Evolutionary conservation across 805 yeast species (phyloP), one percentile per base, ranked within the genome.

Genomic region (Ogataea populi-albae): DNA sequence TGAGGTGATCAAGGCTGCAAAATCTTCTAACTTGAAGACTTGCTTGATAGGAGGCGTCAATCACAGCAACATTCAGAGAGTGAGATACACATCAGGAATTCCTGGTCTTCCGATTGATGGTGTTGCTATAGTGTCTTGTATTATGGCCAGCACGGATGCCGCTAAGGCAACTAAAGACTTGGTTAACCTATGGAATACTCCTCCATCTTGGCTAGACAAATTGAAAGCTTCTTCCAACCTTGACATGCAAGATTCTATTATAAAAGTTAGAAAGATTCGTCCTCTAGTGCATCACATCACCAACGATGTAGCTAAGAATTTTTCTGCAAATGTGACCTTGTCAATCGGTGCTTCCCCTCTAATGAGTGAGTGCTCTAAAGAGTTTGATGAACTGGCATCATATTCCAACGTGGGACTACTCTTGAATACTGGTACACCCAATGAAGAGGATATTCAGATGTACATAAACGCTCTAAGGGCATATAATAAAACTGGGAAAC

Each of bases 261-360:
- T 17, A 5, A 26, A 29, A 7, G 43, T 40, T 5, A 23, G 28
- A 9, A 18, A 18, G 7, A 23, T 20, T 4, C 62, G 65, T 4
- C 94, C 95, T 0, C 59, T 88, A 46, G 79, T 86, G 6, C 96
- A 89, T 52, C 95, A 88, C 50, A 81, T 89, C 40, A 88, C 96
- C 15, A 88, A 88, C 53, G 73, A 71, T 37, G 96, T 89, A n/a
- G 96, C 85, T 18, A 85, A 85, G 52, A 84, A 86, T 56, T 78
- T 86, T 54, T 81, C 88, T 39, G 96, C 97, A 5, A 88, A 88
- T 52, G 85, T 86, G 5, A 77, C 93, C 0, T 64, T 89, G 37
- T 87, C 96, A 0, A 61, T 82, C 14, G 94, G 95, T 4, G 93
- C 82, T 0, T 80, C 94, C 2, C 96, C 97, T 1, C 78, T 85